Percentiles rank a stretch among this genome's conserved stretches.
Evolutionary conservation across 2,329 filamentous ascomycete species (phyloP).

Genomic region (Microdochium bolleyi): DNA sequence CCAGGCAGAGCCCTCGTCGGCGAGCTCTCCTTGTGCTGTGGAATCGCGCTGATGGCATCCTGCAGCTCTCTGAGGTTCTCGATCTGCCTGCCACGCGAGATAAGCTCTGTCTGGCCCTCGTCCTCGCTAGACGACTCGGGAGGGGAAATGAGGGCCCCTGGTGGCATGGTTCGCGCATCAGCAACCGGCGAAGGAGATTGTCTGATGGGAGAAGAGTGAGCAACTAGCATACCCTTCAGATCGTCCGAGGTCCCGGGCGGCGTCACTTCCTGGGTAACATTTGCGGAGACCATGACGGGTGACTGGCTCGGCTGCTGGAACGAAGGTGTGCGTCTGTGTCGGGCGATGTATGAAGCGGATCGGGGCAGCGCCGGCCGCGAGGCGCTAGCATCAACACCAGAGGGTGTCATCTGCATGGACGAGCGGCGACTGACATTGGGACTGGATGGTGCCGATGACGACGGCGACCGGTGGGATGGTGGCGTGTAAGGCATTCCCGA

Average conservation of each 20-base stretch:
- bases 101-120: constrained; percentile 46
- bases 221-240: constrained; percentile 36
- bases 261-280: constrained; percentile 30
- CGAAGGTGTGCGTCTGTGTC: constrained; percentile 53
- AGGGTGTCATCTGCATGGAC: constrained; percentile 43
- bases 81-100: constrained; percentile 34
- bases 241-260: constrained; percentile 43
- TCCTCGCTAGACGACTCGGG: constrained; percentile 88
- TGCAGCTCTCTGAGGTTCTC: constrained; percentile 62
- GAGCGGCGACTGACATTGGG: constrained; percentile 50
- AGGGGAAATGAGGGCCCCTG: constrained; percentile 81
- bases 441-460: constrained; percentile 48
- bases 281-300: constrained; percentile 12
- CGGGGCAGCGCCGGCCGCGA: constrained; percentile 49
- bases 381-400: constrained; percentile 18
- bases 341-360: constrained; percentile 58
- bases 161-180: constrained; percentile 64
- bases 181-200: constrained; percentile 80
- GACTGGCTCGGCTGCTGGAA: constrained; percentile 13
- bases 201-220: constrained; percentile 48
- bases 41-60: constrained; percentile 74
- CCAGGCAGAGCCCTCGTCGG: constrained; percentile 32
- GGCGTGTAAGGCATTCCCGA: constrained; percentile 82
- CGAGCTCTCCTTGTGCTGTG: constrained; percentile 54
- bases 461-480: constrained; percentile 58